Evolutionary conservation across 2,329 filamentous ascomycete genomes (phyloP), one percentile per base, ranked within the genome.

Genomic region (Septoria petroselini): DNA sequence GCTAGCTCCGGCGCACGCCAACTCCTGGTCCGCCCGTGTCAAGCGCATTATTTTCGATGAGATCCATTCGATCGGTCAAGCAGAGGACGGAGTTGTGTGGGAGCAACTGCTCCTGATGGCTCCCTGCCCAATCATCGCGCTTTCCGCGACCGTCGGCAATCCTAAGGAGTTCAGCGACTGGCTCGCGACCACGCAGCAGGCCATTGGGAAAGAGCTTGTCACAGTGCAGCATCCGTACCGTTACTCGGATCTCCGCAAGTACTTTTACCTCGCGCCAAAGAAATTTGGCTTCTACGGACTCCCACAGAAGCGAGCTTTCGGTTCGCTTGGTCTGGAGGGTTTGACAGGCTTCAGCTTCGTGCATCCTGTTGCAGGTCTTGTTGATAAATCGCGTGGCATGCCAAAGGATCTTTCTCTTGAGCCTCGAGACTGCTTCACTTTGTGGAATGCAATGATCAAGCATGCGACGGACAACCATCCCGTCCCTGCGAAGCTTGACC

Each of bases 1-100:
- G 1, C 70, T 86, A 41, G 75, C 79, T 0, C 82, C 85, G 0
- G 71, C 74, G 0, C 86, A 89, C 58, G 83, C 85, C 3, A 78
- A 76, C 7, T 71, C 73, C 1, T 91, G 86, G 86, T 78, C 85
- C 0, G 74, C 75, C 3, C 73, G 83, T 44, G 77, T 91, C 11
- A 86, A 81, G 59, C 77, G 85, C 41, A 89, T 91, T 62, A 88
- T 91, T 42, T 91, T 91, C 51, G 86, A 91, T 61, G 86, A 91
- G 69, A 82, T 91, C 1, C 86, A 91, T 64, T 88, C 81, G 27
- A 91, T 91, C 52, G 85, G 86, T 0, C 82, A 90, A 63, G 78
- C 82, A 0, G 83, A 89, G 6, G 86, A 91, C 57, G 86, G 86
- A 44, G 71, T 89, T 1, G 74, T 90, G 2, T 91, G 85, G 86